A percentile compares a stretch with the other conserved stretches of the same genome.
Conservation (phyloP, 1,284 basidiomycete genomes). For the Cutaneotrichosporon cyanovorans region DNA sequence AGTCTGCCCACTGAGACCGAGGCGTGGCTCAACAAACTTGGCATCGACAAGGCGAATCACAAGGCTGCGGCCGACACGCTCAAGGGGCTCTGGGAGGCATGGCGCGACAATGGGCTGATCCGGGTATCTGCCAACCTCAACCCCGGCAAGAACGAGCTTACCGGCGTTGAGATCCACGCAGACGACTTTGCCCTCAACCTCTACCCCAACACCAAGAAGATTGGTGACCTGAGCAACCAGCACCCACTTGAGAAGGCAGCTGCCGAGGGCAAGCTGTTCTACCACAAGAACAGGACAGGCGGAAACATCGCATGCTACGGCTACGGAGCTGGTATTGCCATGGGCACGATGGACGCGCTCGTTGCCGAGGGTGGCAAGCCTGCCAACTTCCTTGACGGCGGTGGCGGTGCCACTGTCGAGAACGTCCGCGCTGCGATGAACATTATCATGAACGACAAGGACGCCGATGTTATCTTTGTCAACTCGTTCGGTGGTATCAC, state of each 20-base stretch:
- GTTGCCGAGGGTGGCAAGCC: slow-evolving; percentile 19
- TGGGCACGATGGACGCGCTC: slow-evolving; percentile 25
- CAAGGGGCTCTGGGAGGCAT: slow-evolving; percentile 12
- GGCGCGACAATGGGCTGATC: slow-evolving; percentile 13
- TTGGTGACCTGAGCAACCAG: background rate
- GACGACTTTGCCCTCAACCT: slow-evolving; percentile 10
- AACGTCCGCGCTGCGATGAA: slow-evolving; percentile 23
- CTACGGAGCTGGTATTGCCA: slow-evolving; percentile 21
- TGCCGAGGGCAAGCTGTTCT: slow-evolving; percentile 13
- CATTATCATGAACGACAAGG: slow-evolving; percentile 16
- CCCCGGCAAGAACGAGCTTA: slow-evolving; percentile 1
- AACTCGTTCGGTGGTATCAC: slow-evolving; percentile 28
- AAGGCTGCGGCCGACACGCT: slow-evolving; percentile 4
- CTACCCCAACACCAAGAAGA: slow-evolving; percentile 2
- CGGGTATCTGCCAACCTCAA: slow-evolving; percentile 11
- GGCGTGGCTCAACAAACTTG: slow-evolving; percentile 8
- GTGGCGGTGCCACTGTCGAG: slow-evolving; percentile 25
- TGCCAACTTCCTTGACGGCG: slow-evolving; percentile 28
- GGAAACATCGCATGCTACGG: slow-evolving; percentile 20
- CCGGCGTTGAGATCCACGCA: slow-evolving; percentile 6
- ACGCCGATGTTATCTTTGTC: slow-evolving; percentile 22
- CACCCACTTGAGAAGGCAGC: slow-evolving; percentile 16
- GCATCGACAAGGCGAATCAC: slow-evolving; percentile 3
- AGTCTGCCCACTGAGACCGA: slow-evolving; percentile 7
- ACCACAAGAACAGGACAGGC: slow-evolving; percentile 14